Evolutionary conservation across 129 eudicot species (phyloP), one percentile per base, ranked within the genome.

Genomic region (Helianthus tuberosus): DNA sequence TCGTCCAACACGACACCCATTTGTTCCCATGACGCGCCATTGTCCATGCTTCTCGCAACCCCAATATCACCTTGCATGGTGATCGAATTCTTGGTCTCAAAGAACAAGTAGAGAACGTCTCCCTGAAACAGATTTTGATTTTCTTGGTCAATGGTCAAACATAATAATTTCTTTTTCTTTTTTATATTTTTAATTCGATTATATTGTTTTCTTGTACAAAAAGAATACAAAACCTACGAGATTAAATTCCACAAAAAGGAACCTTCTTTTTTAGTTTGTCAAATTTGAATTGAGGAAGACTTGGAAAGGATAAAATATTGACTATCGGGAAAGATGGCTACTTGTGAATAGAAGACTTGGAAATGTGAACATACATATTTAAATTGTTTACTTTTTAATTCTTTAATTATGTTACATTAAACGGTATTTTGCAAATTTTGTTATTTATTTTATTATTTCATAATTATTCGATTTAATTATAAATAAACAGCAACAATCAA

Each of bases 21-120:
- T 25, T 77, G 96, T 75, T 93, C 75, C 98, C 98, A 93, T 10
- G 97, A 84, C 1, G 92, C 97, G 55, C 98, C 98, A 12, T 90
- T 86, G 73, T 90, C 86, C 3, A 49, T 52, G 81, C 98, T 93
- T 81, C 80, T 80, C 0, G 98, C 87, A 73, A 93, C 98, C 48
- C 89, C 98, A 69, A 93, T 93, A 80, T 93, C 98, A 32, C 98
- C 98, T 86, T 93, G 97, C 96, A 83, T 84, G 46, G 89, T 93
- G 6, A 93, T 71, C 5, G 98, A 69, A 71, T 89, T 93, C 74
- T 93, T 93, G 66, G 96, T 84, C 75, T 93, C 97, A 32, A 84
- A 93, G 77, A 90, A 93, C 62, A 93, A 59, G 81, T 81, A 93
- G n/a, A 93, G 75, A 74, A 76, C 65, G 58, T 90, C 96, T 5